Evolutionary conservation across 306 rosid genomes (phyloP), one percentile per base, ranked within the genome.

Genomic region (Cotoneaster glaucophyllus): DNA sequence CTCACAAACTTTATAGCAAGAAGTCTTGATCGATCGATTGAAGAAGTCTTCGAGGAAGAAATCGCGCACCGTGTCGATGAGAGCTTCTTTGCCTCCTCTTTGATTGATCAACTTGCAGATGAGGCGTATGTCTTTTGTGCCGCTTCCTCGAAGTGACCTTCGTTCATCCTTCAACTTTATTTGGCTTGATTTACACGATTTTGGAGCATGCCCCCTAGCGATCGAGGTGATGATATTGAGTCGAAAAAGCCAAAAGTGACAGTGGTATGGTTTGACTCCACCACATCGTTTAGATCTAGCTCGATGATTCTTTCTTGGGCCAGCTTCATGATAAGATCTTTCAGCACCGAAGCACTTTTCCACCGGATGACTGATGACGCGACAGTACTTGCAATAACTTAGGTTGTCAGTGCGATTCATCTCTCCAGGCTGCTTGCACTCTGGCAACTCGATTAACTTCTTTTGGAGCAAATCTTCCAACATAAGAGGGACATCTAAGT

Each of bases 51-150:
- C 3, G 3, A 18, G 19, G 53, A 15, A 45, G 2, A 45, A 48
- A 48, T 15, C 1, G 0, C 2, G 0, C 19, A 15, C 11, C 1
- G 0, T 4, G 19, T 54, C 21, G 11, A 21, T 19, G 2, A 7
- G 12, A 19, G 59, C 11, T 54, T 18, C 0, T 53, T 19, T 19
- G 24, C 8, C 21, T 53, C 1, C 6, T 53, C 22, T 5, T 53
- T 19, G 24, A 53, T 53, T 53, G 24, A 8, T 53, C 4, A 53
- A 53, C 24, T 53, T 53, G 24, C 1, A 6, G 11, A 19, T 1
- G 1, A 53, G 24, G 58, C 10, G 1, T 53, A 53, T 19, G 11
- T 19, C 5, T 53, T 7, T 15, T 53, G 24, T 7, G 10, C 0
- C 0, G 0, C 10, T 53, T 53, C 4, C 5, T 53, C 0, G 0